Conservation (phyloP, 495 filamentous ascomycete species). For the Entonaema liquescens region DNA sequence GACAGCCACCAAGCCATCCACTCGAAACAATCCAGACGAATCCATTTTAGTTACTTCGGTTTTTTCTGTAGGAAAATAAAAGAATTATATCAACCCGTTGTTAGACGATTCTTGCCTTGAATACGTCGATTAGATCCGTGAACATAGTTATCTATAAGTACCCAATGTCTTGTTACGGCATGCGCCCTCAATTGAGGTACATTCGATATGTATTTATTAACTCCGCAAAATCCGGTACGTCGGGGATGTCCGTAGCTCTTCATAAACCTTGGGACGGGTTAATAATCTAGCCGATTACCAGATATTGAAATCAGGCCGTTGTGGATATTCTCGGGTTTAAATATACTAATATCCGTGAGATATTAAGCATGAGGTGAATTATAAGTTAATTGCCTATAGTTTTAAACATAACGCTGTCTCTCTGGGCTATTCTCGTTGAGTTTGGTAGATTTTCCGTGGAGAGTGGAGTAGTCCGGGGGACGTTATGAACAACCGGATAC, state of each 20-base stretch:
- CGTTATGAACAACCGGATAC: too few species aligned
- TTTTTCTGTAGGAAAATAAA: background rate
- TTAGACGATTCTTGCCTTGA: background rate
- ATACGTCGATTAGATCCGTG: background rate
- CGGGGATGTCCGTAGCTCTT: background rate
- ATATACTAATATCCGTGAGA: background rate
- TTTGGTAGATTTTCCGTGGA: too few species aligned
- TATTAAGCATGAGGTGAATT: too few species aligned
- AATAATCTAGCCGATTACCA: background rate
- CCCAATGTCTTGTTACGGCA: background rate
- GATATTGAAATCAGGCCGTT: too few species aligned
- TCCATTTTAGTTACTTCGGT: slow-evolving; percentile 19
- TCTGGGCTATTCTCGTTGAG: too few species aligned
- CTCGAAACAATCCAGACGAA: slow-evolving; percentile 57
- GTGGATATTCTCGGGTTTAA: background rate
- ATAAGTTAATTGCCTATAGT: too few species aligned
- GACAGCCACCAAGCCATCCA: slow-evolving; percentile 68
- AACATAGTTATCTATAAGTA: background rate
- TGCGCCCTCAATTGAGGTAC: background rate
- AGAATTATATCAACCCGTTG: background rate
- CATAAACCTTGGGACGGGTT: background rate
- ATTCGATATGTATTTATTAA: background rate
- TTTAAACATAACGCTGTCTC: too few species aligned
- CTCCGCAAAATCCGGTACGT: background rate
- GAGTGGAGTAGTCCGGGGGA: too few species aligned